Base-by-base conservation (phyloP, 140 eudicot genomes). In the Bidens hawaiensis region DNA sequence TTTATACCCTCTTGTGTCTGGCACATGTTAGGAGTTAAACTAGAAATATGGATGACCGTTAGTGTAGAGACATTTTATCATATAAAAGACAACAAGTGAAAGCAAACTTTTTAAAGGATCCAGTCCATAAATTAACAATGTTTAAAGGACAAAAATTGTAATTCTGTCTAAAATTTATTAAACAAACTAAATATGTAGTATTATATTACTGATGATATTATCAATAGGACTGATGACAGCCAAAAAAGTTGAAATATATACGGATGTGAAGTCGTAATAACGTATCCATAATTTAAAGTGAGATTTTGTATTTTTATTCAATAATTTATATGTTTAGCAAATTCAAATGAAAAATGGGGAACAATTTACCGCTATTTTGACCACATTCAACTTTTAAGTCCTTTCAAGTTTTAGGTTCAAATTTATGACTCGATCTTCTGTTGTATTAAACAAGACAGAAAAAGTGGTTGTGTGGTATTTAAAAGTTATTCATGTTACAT, bases 331-430 rank as follows among this genome's bases (percentile, higher is more conserved):
- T 31, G 6, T 42, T 25, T 24, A 19, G 51, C 40, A 64, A 56
- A 31, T 73, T 73, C 73, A 73, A 65, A 73, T 45, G 54, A 17
- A 47, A 61, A 45, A 5, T 24, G n/a, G 60, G 43, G 19, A 64
- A 8, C 38, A 14, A 73, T 23, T 65, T 73, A 56, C 78, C 78
- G 78, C 78, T 65, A 56, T 27, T 46, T 65, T 56, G 27, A 65
- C 67, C 17, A 57, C 7, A 56, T 55, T 73, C 46, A 25, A 64
- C 55, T n/a, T 64, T 14, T 56, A 13, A 13, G 42, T 46, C 72
- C 53, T 64, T 64, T 55, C 50, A n/a, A 40, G 19, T 62, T 63
- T 64, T 42, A 57, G 9, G 38, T 24, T 65, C 53, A 31, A 60
- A 71, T 38, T 36, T 51, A 42, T 60, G 69, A 38, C 25, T 17